A percentile compares a stretch with the other conserved stretches of the same genome.
phyloP scores from a whole-genome alignment of 768 basidiomycete species.

The Rhizopogon vesiculosus region DNA sequence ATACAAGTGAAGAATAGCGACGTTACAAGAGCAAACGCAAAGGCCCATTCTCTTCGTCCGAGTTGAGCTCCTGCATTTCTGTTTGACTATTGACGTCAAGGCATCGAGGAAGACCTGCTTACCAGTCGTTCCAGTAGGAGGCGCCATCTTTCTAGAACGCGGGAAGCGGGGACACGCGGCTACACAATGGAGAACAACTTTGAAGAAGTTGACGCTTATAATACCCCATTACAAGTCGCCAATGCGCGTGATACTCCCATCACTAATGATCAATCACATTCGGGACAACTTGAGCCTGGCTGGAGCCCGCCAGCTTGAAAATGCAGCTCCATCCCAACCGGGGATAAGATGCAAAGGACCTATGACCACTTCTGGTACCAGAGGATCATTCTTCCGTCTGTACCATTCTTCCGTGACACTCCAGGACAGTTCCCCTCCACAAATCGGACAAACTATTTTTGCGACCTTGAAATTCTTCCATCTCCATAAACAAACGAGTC shows the following conservation, averaged over 20 bases:
- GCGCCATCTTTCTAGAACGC: constrained; percentile 25
- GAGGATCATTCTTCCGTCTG: too few relatives aligned
- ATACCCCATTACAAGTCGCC: neutral
- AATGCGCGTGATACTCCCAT: neutral
- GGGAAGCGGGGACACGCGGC: neutral
- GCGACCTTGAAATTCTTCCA: neutral
- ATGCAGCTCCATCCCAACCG: neutral
- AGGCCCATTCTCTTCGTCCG: constrained; percentile 42
- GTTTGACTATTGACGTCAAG: neutral
- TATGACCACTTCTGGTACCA: neutral
- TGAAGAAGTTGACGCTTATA: constrained; percentile 1
- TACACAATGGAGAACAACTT: neutral
- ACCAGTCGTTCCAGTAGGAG: constrained; percentile 40
- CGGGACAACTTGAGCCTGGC: too few relatives aligned
- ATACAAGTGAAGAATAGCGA: constrained; percentile 72
- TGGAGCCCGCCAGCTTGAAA: neutral
- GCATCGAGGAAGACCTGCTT: neutral
- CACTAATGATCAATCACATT: too few relatives aligned
- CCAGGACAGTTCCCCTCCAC: neutral
- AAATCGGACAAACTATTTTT: neutral
- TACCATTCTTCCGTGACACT: too few relatives aligned
- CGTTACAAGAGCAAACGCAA: constrained; percentile 65
- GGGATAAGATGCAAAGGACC: constrained; percentile 1
- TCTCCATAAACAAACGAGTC: too few relatives aligned
- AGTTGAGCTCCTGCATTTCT: constrained; percentile 31